A percentile compares a stretch with the other conserved stretches of the same genome.
Conservation (phyloP, 805 yeast genomes). For the Kockiozyma suomiensis region DNA sequence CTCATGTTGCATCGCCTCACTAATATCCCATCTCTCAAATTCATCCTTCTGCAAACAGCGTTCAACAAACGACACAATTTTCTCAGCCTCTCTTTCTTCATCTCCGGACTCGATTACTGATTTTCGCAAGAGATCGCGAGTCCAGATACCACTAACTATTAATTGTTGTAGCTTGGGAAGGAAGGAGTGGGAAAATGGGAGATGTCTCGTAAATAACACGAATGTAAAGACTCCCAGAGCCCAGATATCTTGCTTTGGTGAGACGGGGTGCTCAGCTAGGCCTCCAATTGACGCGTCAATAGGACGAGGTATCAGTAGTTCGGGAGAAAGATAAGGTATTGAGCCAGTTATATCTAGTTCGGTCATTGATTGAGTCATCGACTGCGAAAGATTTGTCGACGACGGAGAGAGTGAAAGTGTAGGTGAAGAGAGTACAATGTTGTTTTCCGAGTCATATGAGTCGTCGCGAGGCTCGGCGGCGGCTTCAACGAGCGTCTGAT, state of each 20-base stretch:
- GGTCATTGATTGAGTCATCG: conserved; percentile 7
- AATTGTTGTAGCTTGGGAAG: conserved; percentile 76
- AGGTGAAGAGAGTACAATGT: neutral
- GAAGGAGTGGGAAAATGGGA: conserved; percentile 84
- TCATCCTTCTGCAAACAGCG: conserved; percentile 60
- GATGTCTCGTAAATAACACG: conserved; percentile 68
- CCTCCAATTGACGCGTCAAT: conserved; percentile 39
- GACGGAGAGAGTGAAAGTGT: neutral
- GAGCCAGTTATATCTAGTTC: conserved; percentile 60
- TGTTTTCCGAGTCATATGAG: neutral
- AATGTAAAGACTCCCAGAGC: conserved; percentile 81
- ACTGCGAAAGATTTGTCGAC: conserved; percentile 4
- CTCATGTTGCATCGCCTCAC: conserved; percentile 40
- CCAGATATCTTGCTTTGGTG: conserved; percentile 66
- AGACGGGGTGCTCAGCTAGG: conserved; percentile 48
- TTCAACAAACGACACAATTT: conserved; percentile 45
- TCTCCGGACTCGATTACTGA: conserved; percentile 27
- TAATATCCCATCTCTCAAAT: conserved; percentile 55
- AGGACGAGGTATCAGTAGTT: conserved; percentile 59
- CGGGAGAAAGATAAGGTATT: conserved; percentile 91
- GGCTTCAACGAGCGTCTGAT: neutral
- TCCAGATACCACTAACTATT: conserved; percentile 69
- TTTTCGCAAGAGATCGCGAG: conserved; percentile 47
- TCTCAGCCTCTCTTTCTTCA: neutral
- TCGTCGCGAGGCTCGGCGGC: neutral